Conservation (phyloP, 2,329 filamentous ascomycete genomes). For the Fusarium nanum region DNA sequence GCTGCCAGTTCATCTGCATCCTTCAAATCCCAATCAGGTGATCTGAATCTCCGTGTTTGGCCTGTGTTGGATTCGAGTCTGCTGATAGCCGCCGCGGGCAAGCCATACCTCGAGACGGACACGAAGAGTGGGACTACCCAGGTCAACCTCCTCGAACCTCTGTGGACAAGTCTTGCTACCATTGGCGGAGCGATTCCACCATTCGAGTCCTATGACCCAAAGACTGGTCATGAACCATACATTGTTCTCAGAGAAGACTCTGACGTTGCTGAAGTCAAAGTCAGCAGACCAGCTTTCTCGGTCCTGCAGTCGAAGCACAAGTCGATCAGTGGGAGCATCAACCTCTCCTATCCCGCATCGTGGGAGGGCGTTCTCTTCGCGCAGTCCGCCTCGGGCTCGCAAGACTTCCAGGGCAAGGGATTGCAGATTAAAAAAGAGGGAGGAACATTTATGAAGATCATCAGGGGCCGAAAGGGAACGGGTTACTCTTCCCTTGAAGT, state of each 20-base stretch:
- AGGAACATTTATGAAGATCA: slow-evolving; percentile 46
- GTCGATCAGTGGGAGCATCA: slow-evolving; percentile 58
- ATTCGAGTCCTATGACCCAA: slow-evolving; percentile 29
- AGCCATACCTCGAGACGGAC: slow-evolving; percentile 54
- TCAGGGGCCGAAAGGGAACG: slow-evolving; percentile 57
- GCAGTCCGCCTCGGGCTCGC: slow-evolving; percentile 54
- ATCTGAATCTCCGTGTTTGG: slow-evolving; percentile 55
- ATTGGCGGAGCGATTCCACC: slow-evolving; percentile 22
- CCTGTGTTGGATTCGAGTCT: slow-evolving; percentile 55
- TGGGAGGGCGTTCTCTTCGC: slow-evolving; percentile 62
- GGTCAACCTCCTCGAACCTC: slow-evolving; percentile 57
- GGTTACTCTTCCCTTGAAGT: slow-evolving; percentile 50
- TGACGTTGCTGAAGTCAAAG: not conserved
- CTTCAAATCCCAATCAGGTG: slow-evolving; percentile 57
- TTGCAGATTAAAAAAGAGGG: slow-evolving; percentile 54
- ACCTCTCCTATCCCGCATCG: slow-evolving; percentile 58
- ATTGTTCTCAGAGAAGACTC: slow-evolving; percentile 22
- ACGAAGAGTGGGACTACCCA: slow-evolving; percentile 58
- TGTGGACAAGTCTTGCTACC: slow-evolving; percentile 52
- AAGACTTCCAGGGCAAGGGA: slow-evolving; percentile 57
- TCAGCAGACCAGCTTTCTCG: slow-evolving; percentile 44
- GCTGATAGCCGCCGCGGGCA: slow-evolving; percentile 8
- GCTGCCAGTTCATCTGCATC: slow-evolving; percentile 54
- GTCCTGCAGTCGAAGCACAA: slow-evolving; percentile 57
- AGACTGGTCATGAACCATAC: slow-evolving; percentile 37